Conservation (phyloP, 345 rosid species). For the Salix koriyanagi region DNA sequence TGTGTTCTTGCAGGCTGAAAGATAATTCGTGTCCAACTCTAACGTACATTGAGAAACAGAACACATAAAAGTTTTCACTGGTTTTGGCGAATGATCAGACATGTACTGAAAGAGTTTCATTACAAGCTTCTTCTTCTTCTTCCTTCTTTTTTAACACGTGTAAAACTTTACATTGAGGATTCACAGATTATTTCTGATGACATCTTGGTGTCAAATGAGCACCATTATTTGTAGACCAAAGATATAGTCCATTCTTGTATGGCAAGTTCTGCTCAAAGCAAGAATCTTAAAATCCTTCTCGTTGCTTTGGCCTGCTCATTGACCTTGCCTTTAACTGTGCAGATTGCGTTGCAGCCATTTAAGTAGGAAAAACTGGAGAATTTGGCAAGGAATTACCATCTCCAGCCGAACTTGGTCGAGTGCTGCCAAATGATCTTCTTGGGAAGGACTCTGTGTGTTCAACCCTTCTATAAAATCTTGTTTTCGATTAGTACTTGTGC, state of each 20-base stretch:
- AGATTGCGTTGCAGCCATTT: slow-evolving; percentile 33
- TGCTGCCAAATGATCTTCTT: slow-evolving; percentile 61
- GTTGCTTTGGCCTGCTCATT: slow-evolving; percentile 71
- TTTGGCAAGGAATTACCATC: slow-evolving; percentile 41
- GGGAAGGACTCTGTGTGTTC: slow-evolving; percentile 44
- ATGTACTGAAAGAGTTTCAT: not conserved
- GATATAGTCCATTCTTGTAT: slow-evolving; percentile 24
- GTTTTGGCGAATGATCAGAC: not conserved
- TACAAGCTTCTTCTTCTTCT: not conserved
- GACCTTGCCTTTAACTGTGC: slow-evolving; percentile 72
- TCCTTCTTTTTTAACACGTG: not conserved
- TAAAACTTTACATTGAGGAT: not conserved
- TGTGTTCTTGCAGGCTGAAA: no score
- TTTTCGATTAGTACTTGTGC: slow-evolving; percentile 24
- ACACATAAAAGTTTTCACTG: not conserved
- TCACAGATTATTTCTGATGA: not conserved
- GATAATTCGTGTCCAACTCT: no score
- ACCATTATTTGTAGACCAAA: slow-evolving; percentile 51
- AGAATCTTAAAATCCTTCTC: slow-evolving; percentile 36
- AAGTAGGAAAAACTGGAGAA: slow-evolving; percentile 56
- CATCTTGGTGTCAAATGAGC: slow-evolving; percentile 4
- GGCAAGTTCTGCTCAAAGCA: slow-evolving; percentile 34
- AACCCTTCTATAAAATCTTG: slow-evolving; percentile 43
- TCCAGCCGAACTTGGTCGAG: slow-evolving; percentile 25
- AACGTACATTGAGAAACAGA: no score